Percentiles rank a stretch among this genome's conserved stretches.
phyloP scores from a whole-genome alignment of 768 basidiomycete genomes.

The Leccinum uliginosum region DNA sequence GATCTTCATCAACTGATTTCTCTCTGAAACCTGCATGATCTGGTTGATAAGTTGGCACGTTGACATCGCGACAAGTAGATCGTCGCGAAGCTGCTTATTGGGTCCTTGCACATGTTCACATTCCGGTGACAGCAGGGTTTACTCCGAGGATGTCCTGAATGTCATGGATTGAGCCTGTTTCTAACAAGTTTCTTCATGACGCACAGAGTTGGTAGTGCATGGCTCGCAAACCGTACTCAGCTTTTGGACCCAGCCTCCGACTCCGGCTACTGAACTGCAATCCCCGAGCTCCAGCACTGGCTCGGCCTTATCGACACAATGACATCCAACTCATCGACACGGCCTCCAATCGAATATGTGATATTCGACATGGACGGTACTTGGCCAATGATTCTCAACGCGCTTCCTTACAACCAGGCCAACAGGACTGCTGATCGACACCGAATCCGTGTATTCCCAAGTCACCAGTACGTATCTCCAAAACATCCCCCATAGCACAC shows the following conservation, averaged over 20 bases:
- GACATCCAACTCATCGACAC: constrained; percentile 3
- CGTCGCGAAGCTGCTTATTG: too few relatives aligned
- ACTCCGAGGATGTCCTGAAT: background rate
- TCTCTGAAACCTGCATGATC: background rate
- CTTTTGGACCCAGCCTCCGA: too few relatives aligned
- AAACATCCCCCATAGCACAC: background rate
- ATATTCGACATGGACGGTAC: constrained; percentile 74
- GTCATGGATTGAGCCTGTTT: background rate
- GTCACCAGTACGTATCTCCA: constrained; percentile 61
- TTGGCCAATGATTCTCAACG: background rate
- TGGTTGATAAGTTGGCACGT: too few relatives aligned
- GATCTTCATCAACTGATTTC: background rate
- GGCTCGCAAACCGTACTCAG: too few relatives aligned
- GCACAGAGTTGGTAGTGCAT: too few relatives aligned
- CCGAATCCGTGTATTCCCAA: constrained; percentile 70
- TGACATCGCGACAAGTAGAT: too few relatives aligned
- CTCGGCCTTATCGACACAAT: constrained; percentile 3
- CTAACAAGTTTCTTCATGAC: background rate
- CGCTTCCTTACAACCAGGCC: background rate
- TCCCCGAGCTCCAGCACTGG: too few relatives aligned
- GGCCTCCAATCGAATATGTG: constrained; percentile 49
- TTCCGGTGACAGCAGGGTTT: too few relatives aligned
- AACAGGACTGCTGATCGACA: constrained; percentile 70
- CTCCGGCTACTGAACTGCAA: too few relatives aligned
- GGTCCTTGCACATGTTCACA: too few relatives aligned